Evolutionary conservation across 305 asterid species (phyloP).

Genomic region (Salvia sclarea): DNA sequence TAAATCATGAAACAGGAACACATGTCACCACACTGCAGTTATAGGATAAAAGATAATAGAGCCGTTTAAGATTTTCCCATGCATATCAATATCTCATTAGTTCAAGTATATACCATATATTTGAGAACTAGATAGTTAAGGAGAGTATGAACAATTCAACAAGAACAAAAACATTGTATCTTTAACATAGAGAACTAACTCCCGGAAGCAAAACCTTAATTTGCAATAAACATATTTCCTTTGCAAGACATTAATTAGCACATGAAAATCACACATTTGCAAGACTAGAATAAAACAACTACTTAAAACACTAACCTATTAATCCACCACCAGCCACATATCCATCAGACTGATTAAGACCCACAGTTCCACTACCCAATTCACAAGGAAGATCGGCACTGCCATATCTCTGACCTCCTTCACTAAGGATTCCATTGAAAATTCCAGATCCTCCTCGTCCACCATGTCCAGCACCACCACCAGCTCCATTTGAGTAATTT

Average conservation of each 20-base stretch:
- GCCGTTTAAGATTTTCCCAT: background rate
- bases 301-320: conserved; percentile 58
- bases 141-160: conserved; percentile 6
- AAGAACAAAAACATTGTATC: conserved; percentile 23
- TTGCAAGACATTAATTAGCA: conserved; percentile 19
- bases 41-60: conserved; percentile 5
- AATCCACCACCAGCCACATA: conserved; percentile 93
- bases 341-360: conserved; percentile 69
- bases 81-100: no score
- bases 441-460: conserved; percentile 93
- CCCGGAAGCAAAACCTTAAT: conserved; percentile 14
- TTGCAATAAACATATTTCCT: conserved; percentile 18
- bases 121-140: background rate
- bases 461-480: conserved; percentile 99
- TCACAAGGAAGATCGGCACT: conserved; percentile 95
- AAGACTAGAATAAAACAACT: conserved; percentile 21
- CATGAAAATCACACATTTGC: conserved; percentile 1
- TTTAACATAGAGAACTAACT: conserved; percentile 20
- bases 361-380: conserved; percentile 87
- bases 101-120: background rate
- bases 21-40: conserved; percentile 24
- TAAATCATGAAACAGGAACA: conserved; percentile 32
- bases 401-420: conserved; percentile 88
- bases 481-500: conserved; percentile 91
- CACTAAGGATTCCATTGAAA: conserved; percentile 68